Evolutionary conservation across 2,329 filamentous ascomycete species (phyloP).

Genomic region (Arthroderma sp.): DNA sequence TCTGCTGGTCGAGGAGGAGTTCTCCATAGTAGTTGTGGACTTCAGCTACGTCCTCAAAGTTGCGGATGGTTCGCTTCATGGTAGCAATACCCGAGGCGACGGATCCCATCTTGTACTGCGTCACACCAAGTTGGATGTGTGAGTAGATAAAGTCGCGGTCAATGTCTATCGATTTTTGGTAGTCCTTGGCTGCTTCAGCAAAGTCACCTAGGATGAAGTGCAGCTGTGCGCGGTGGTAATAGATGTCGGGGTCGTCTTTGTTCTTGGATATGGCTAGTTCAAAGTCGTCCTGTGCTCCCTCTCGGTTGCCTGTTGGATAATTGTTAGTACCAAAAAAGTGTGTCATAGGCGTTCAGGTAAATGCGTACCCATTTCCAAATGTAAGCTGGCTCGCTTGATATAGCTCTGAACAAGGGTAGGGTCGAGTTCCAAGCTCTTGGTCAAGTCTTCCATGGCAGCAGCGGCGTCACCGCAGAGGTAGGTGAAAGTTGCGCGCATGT

Average conservation of each 20-base stretch:
- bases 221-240: conserved; percentile 95
- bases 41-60: conserved; percentile 90
- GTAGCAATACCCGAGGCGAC: conserved; percentile 97
- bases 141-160: conserved; percentile 97
- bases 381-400: conserved; percentile 97
- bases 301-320: conserved; percentile 53
- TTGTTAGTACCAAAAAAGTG: background rate
- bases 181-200: conserved; percentile 87
- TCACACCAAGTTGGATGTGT: conserved; percentile 96
- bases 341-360: background rate
- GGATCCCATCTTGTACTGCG: conserved; percentile 99
- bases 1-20: conserved; percentile 88
- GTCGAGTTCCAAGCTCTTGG: conserved; percentile 85
- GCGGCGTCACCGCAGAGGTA: conserved; percentile 83
- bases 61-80: conserved; percentile 94
- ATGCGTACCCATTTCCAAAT: conserved; percentile 69
- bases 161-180: conserved; percentile 97
- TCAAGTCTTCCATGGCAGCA: conserved; percentile 69
- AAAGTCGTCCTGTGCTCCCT: conserved; percentile 80
- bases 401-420: conserved; percentile 86
- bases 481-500: conserved; percentile 90
- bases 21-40: conserved; percentile 99
- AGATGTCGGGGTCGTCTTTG: conserved; percentile 84
- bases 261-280: conserved; percentile 74
- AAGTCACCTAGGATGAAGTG: conserved; percentile 97